A percentile compares a stretch with the other conserved stretches of the same genome.
Conservation (phyloP, 179 eudicot genomes). For the Amaranthus tricolor region DNA sequence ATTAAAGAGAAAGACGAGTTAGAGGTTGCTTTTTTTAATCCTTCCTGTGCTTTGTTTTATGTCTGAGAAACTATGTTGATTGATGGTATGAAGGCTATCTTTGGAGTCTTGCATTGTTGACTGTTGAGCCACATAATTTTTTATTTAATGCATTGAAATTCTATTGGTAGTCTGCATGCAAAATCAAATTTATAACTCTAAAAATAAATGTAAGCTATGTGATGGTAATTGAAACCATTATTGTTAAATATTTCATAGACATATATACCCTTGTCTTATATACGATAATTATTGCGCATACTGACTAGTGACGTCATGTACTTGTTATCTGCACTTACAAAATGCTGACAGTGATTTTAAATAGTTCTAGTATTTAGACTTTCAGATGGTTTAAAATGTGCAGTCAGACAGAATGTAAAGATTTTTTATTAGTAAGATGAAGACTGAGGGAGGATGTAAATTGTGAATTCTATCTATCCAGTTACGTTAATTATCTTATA, state of each 20-base stretch:
- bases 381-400: neutral
- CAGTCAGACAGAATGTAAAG: neutral
- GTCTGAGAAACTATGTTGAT: neutral
- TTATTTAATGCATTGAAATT: neutral
- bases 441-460: neutral
- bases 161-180: neutral
- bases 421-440: neutral
- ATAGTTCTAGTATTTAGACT: neutral
- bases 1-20: slow-evolving; percentile 61
- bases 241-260: neutral
- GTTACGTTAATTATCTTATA: neutral
- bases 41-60: neutral
- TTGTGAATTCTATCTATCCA: neutral
- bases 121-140: neutral
- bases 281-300: neutral
- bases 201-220: neutral
- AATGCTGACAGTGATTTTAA: neutral
- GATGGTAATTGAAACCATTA: neutral
- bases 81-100: slow-evolving; percentile 3
- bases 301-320: neutral
- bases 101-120: neutral
- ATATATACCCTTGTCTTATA: neutral
- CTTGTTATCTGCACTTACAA: neutral
- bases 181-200: neutral
- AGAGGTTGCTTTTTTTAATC: slow-evolving; percentile 44